phyloP scores from a whole-genome alignment of 1,284 basidiomycete genomes.

The Singerocomus inundabilis region DNA sequence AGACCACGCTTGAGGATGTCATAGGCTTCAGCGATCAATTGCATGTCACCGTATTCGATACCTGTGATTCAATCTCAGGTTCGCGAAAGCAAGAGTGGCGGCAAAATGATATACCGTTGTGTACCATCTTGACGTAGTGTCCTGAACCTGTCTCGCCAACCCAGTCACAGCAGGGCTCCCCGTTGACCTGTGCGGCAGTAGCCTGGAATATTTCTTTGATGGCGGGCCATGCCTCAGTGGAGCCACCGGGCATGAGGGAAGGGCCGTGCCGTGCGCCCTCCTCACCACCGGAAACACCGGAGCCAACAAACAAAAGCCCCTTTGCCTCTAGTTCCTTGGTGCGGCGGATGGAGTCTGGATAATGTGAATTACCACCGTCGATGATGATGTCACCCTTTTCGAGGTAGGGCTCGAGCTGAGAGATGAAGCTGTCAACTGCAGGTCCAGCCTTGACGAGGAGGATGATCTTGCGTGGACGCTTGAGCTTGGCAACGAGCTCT shows the following conservation, averaged over 20 bases:
- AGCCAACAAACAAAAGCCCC: constrained; percentile 96
- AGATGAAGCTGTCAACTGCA: constrained; percentile 79
- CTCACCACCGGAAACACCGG: constrained; percentile 99
- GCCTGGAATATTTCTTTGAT: constrained; percentile 99
- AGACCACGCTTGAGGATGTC: constrained; percentile 98
- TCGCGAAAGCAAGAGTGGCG: constrained; percentile 12
- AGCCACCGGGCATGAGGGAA: constrained; percentile 99
- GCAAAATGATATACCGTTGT: constrained; percentile 70
- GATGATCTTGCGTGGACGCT: constrained; percentile 88
- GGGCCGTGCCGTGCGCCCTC: constrained; percentile 98
- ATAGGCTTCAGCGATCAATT: constrained; percentile 97
- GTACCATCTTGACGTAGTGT: constrained; percentile 99
- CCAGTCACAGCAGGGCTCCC: constrained; percentile 99
- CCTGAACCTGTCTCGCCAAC: constrained; percentile 94
- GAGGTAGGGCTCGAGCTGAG: constrained; percentile 67
- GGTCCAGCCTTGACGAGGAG: constrained; percentile 90
- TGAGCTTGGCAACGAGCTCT: constrained; percentile 83
- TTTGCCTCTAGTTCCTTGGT: constrained; percentile 91
- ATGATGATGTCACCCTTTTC: constrained; percentile 92
- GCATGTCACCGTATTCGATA: constrained; percentile 99
- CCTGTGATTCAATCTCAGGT: constrained; percentile 43
- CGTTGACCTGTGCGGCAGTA: constrained; percentile 92
- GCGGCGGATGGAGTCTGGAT: constrained; percentile 97
- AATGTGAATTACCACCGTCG: constrained; percentile 99
- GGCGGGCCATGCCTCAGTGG: constrained; percentile 88